Conservation (phyloP, 495 filamentous ascomycete species). For the Penicillium daleae region DNA sequence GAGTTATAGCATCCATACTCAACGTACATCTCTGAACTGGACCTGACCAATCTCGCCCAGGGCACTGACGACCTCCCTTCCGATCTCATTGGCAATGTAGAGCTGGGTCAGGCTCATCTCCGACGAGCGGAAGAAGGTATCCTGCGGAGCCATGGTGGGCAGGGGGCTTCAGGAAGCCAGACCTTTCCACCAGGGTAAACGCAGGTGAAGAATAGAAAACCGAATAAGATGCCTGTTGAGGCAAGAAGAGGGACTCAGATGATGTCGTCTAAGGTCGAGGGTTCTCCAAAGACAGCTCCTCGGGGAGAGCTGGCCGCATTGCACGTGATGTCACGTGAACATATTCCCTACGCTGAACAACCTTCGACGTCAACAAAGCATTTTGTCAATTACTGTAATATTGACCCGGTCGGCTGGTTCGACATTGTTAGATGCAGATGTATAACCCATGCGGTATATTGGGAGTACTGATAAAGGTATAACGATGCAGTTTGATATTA, state of each 20-base stretch:
- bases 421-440: too few species aligned
- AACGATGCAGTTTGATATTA: background rate
- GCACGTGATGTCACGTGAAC: slow-evolving; percentile 29
- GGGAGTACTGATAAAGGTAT: too few species aligned
- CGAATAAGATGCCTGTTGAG: slow-evolving; percentile 9
- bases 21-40: slow-evolving; percentile 93
- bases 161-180: slow-evolving; percentile 34
- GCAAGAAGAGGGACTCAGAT: slow-evolving; percentile 24
- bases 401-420: background rate
- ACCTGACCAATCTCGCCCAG: slow-evolving; percentile 93
- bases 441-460: too few species aligned
- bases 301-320: slow-evolving; percentile 28
- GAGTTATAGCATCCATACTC: background rate
- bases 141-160: slow-evolving; percentile 61
- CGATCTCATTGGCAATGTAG: slow-evolving; percentile 98
- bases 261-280: slow-evolving; percentile 9
- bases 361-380: background rate
- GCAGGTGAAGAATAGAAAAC: slow-evolving; percentile 15
- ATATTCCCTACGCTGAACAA: background rate
- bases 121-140: slow-evolving; percentile 98
- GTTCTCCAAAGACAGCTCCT: slow-evolving; percentile 18
- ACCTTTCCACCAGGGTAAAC: slow-evolving; percentile 30
- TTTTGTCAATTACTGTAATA: too few species aligned
- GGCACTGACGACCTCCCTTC: slow-evolving; percentile 94
- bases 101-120: slow-evolving; percentile 99